These are phyloP conservation scores for Monilinia fructigena DNA, from an alignment of 2,329 filamentous ascomycete genomes.

Conservation along the genomic window DNA sequence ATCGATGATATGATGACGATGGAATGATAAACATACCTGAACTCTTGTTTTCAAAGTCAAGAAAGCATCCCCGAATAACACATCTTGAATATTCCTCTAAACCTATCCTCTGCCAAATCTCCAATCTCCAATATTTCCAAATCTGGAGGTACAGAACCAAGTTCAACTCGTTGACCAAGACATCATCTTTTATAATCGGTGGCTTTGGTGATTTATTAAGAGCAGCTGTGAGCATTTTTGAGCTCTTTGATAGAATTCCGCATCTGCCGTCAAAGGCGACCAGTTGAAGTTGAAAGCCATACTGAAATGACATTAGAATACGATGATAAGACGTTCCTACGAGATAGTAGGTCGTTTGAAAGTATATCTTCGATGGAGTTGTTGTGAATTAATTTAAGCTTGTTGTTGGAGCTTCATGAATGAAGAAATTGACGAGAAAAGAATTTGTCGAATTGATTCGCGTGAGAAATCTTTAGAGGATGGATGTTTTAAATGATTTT, in stretches of 20 bases:
- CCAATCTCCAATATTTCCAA: slow-evolving; percentile 97
- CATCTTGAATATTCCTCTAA: slow-evolving; percentile 99
- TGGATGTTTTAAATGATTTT: background rate
- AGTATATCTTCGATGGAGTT: slow-evolving; percentile 32
- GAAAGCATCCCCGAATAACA: slow-evolving; percentile 92
- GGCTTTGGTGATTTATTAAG: slow-evolving; percentile 98
- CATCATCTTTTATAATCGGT: slow-evolving; percentile 98
- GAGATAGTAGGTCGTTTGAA: slow-evolving; percentile 3
- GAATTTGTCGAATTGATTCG: background rate
- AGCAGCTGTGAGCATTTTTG: slow-evolving; percentile 89
- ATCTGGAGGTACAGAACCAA: slow-evolving; percentile 88
- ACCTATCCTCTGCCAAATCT: slow-evolving; percentile 93
- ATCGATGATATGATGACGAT: background rate
- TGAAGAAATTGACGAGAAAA: background rate
- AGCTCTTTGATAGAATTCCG: slow-evolving; percentile 82
- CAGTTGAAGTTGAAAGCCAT: slow-evolving; percentile 99
- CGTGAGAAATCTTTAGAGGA: background rate
- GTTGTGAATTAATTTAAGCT: slow-evolving; percentile 25
- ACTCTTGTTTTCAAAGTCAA: slow-evolving; percentile 93
- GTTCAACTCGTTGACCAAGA: slow-evolving; percentile 96
- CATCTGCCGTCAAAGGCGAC: slow-evolving; percentile 97
- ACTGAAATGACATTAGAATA: slow-evolving; percentile 37
- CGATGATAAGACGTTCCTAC: background rate
- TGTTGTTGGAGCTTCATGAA: slow-evolving; percentile 10
- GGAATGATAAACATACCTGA: slow-evolving; percentile 59